A percentile compares a stretch with the other conserved stretches of the same genome.
phyloP scores from a whole-genome alignment of 169 alveolate genomes.

The Besnoitia besnoiti region DNA sequence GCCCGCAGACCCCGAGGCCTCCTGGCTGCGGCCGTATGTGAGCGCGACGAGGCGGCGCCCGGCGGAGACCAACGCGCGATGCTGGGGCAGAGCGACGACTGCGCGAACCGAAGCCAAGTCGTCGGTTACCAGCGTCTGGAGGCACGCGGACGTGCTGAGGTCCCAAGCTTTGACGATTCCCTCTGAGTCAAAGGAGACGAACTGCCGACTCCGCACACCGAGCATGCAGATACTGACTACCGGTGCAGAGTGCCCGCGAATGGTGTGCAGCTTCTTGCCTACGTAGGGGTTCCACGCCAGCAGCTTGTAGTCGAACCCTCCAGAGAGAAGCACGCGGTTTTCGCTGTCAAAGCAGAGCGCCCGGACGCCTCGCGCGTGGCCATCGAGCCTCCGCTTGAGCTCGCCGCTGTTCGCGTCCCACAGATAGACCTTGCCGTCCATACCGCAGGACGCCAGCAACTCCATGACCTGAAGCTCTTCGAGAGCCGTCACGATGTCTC shows the following conservation, averaged over 20 bases:
- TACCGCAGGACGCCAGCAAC: conserved; percentile 28
- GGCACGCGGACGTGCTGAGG: conserved; percentile 76
- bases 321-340: conserved; percentile 30
- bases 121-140: conserved; percentile 75
- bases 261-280: conserved; percentile 71
- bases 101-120: conserved; percentile 72
- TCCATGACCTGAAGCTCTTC: background rate
- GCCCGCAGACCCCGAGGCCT: background rate
- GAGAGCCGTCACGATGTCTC: background rate
- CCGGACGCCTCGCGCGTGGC: background rate
- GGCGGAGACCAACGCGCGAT: conserved; percentile 75
- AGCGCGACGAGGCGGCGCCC: conserved; percentile 74
- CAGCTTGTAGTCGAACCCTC: conserved; percentile 51
- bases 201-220: conserved; percentile 57
- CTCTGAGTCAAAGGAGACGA: conserved; percentile 79
- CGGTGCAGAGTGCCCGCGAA: conserved; percentile 80
- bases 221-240: conserved; percentile 78
- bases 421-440: conserved; percentile 5
- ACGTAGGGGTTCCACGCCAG: conserved; percentile 82
- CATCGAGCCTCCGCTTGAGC: conserved; percentile 24
- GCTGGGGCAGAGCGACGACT: conserved; percentile 76
- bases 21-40: conserved; percentile 62
- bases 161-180: conserved; percentile 81
- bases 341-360: conserved; percentile 24
- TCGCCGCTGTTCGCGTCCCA: conserved; percentile 25